Percentiles rank a stretch among this genome's conserved stretches.
Evolutionary conservation across 2,329 filamentous ascomycete genomes (phyloP).

Genomic region (Diaporthe amygdali): DNA sequence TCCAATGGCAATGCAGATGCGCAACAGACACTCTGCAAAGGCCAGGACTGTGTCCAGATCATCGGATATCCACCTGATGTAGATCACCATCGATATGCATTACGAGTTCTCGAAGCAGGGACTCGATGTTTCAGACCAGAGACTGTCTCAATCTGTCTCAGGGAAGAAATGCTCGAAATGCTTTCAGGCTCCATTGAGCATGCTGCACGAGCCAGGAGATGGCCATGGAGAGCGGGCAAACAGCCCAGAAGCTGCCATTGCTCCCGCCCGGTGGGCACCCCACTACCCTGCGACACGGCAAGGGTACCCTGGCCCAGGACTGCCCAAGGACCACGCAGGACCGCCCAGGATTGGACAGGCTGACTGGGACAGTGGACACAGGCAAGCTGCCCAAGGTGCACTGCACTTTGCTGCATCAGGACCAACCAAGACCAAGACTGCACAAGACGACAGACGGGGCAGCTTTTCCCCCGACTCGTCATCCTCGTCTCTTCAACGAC

Average conservation of each 20-base stretch:
- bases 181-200: not conserved
- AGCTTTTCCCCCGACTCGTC: conserved; percentile 8
- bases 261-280: not conserved
- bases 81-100: not conserved
- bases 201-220: conserved; percentile 17
- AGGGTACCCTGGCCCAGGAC: not conserved
- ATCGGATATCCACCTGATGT: not conserved
- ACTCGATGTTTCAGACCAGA: conserved; percentile 3
- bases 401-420: not conserved
- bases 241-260: not conserved
- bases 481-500: conserved; percentile 8
- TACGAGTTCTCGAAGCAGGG: not conserved
- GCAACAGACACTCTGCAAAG: not conserved
- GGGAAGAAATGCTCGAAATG: not conserved
- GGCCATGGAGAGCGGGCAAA: not conserved
- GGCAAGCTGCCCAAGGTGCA: too few species aligned
- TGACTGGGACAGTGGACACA: too few species aligned
- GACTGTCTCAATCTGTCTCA: conserved; percentile 7
- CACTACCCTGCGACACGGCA: not conserved
- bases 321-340: too few species aligned
- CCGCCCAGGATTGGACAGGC: too few species aligned
- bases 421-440: not conserved
- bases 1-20: not conserved
- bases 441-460: not conserved
- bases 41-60: not conserved